Conservation (phyloP, 208 protist species). For the Polymyxa betae region DNA sequence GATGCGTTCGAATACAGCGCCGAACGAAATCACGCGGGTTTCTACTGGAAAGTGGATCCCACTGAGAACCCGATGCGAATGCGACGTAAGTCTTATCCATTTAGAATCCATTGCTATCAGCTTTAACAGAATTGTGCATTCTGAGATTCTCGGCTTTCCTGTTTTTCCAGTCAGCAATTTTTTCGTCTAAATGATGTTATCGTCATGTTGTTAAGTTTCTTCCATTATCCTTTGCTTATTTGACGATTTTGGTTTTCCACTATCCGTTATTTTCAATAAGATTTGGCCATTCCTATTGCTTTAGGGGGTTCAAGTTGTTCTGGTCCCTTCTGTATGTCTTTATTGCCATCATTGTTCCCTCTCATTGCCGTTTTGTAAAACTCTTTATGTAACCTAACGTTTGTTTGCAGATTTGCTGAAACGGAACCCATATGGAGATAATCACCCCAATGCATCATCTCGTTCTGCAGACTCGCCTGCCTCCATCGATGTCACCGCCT, state of each 20-base stretch:
- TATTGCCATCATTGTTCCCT: neutral
- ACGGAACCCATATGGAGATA: neutral
- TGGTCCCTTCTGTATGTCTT: neutral
- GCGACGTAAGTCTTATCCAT: neutral
- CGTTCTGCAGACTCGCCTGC: neutral
- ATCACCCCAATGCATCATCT: neutral
- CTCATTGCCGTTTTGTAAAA: neutral
- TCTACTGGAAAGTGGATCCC: conserved; percentile 16
- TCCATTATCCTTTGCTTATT: too few species aligned
- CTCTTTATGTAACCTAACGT: neutral
- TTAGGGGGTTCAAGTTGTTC: neutral
- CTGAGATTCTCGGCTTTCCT: too few species aligned
- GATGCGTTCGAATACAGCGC: conserved; percentile 43
- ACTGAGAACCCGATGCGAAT: conserved; percentile 28
- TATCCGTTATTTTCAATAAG: too few species aligned
- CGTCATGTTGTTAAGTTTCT: too few species aligned
- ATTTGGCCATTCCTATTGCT: too few species aligned
- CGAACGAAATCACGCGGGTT: neutral
- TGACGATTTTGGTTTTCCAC: too few species aligned
- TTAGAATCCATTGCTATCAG: too few species aligned
- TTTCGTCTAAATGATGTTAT: too few species aligned
- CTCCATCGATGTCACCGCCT: neutral
- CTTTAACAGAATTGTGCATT: too few species aligned
- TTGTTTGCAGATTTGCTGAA: neutral
- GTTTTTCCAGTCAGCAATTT: too few species aligned